Percentiles rank a stretch among this genome's conserved stretches.
phyloP scores from a whole-genome alignment of 495 filamentous ascomycete genomes.

The Hyaloscypha variabilis region DNA sequence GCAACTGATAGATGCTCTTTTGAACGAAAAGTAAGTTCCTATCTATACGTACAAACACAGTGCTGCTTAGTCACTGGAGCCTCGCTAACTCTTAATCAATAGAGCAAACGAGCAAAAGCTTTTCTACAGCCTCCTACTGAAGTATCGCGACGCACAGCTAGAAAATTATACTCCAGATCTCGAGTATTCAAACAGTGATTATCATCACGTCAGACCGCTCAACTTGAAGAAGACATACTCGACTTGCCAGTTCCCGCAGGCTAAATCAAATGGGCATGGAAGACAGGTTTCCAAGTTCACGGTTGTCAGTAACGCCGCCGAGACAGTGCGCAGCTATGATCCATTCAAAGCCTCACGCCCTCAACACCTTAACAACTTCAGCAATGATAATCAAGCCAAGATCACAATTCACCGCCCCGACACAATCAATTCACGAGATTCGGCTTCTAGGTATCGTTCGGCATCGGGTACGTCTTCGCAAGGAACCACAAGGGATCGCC shows the following conservation, averaged over 20 bases:
- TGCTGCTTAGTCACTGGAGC: background rate
- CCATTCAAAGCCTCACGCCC: slow-evolving; percentile 74
- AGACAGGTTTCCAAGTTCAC: slow-evolving; percentile 70
- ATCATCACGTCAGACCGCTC: slow-evolving; percentile 71
- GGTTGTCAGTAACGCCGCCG: slow-evolving; percentile 59
- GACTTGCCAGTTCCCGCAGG: slow-evolving; percentile 50
- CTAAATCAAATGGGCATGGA: slow-evolving; percentile 44
- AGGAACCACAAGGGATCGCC: slow-evolving; percentile 34
- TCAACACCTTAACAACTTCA: slow-evolving; percentile 41
- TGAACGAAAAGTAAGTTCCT: slow-evolving; percentile 62
- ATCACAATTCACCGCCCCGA: slow-evolving; percentile 67
- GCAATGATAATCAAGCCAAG: slow-evolving; percentile 52
- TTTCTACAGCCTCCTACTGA: slow-evolving; percentile 83
- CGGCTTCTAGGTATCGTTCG: background rate
- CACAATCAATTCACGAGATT: background rate
- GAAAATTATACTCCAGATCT: slow-evolving; percentile 81
- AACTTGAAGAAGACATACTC: slow-evolving; percentile 49
- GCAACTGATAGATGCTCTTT: slow-evolving; percentile 66
- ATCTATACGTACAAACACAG: background rate
- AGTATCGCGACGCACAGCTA: slow-evolving; percentile 77
- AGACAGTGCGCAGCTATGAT: slow-evolving; percentile 69
- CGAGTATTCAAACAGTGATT: slow-evolving; percentile 81
- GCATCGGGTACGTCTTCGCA: slow-evolving; percentile 13
- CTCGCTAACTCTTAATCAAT: slow-evolving; percentile 3
- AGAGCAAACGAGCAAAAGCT: slow-evolving; percentile 87